Evolutionary conservation across 352 stramenopile genomes (phyloP).

Genomic region (Pythium sukuiense): DNA sequence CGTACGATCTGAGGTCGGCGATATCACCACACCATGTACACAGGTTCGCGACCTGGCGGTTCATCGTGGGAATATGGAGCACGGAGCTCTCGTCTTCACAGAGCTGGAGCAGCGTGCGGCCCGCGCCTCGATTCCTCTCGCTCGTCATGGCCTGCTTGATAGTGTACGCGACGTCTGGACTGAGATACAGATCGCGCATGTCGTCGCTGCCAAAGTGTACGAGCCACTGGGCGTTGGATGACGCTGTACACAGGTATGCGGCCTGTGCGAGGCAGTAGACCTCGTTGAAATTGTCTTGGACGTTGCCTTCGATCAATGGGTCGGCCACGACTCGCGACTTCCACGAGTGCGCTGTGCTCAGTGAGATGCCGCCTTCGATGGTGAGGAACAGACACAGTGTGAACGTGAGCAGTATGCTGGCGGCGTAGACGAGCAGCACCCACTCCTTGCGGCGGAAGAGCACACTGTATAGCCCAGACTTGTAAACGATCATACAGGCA

Average conservation of each 20-base stretch:
- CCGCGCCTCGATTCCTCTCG: slow-evolving; percentile 6
- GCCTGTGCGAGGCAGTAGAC: slow-evolving; percentile 31
- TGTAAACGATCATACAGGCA: neutral
- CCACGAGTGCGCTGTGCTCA: slow-evolving; percentile 20
- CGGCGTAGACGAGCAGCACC: slow-evolving; percentile 23
- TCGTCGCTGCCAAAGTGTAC: slow-evolving; percentile 31
- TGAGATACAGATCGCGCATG: slow-evolving; percentile 27
- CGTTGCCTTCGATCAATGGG: slow-evolving; percentile 11
- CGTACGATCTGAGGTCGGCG: slow-evolving; percentile 25
- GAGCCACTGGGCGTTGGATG: slow-evolving; percentile 27
- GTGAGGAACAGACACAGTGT: slow-evolving; percentile 22
- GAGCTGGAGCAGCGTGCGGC: slow-evolving; percentile 18
- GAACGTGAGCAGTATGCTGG: slow-evolving; percentile 18
- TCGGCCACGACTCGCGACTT: slow-evolving; percentile 8
- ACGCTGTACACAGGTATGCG: slow-evolving; percentile 25
- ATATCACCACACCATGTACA: slow-evolving; percentile 31
- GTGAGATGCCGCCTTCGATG: slow-evolving; percentile 22
- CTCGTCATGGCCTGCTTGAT: slow-evolving; percentile 26
- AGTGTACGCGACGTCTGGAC: slow-evolving; percentile 3
- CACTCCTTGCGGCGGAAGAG: slow-evolving; percentile 24
- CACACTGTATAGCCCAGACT: slow-evolving; percentile 28
- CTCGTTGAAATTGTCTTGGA: slow-evolving; percentile 27
- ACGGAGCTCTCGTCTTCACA: slow-evolving; percentile 27
- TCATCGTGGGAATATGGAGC: slow-evolving; percentile 21
- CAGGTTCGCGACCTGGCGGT: slow-evolving; percentile 16